A percentile compares a stretch with the other conserved stretches of the same genome.
These are phyloP conservation scores for Leucocoprinus leucothites DNA, from an alignment of 768 basidiomycete genomes.

Conservation along the genomic window DNA sequence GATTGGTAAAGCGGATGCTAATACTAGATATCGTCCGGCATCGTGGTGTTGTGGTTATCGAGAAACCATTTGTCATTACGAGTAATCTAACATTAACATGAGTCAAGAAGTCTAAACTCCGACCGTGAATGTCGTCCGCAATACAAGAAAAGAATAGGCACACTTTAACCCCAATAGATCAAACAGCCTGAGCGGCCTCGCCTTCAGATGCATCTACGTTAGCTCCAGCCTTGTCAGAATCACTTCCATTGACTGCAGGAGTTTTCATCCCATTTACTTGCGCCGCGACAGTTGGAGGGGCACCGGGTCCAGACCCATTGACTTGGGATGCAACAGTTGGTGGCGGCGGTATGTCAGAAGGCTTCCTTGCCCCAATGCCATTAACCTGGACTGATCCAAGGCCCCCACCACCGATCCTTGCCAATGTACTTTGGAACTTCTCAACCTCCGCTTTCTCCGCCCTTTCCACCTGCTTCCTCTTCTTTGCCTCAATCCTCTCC, in stretches of 20 bases:
- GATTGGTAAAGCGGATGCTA: not conserved
- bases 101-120: not conserved
- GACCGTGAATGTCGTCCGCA: too few species aligned
- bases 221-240: not conserved
- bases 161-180: not conserved
- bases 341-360: not conserved
- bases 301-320: not conserved
- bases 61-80: not conserved
- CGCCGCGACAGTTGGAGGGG: not conserved
- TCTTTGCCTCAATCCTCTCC: constrained; percentile 30
- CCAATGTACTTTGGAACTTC: constrained; percentile 23
- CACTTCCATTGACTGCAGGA: not conserved
- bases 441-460: constrained; percentile 21
- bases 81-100: not conserved
- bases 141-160: not conserved
- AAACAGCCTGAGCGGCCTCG: not conserved
- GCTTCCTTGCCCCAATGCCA: not conserved
- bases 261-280: not conserved
- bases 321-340: not conserved
- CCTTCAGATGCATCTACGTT: not conserved
- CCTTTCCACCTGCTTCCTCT: constrained; percentile 22
- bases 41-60: not conserved
- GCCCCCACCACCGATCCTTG: constrained; percentile 17
- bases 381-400: not conserved
- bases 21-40: not conserved